phyloP scores from a whole-genome alignment of 2,329 filamentous ascomycete species.

The Malbranchea zuffiana region DNA sequence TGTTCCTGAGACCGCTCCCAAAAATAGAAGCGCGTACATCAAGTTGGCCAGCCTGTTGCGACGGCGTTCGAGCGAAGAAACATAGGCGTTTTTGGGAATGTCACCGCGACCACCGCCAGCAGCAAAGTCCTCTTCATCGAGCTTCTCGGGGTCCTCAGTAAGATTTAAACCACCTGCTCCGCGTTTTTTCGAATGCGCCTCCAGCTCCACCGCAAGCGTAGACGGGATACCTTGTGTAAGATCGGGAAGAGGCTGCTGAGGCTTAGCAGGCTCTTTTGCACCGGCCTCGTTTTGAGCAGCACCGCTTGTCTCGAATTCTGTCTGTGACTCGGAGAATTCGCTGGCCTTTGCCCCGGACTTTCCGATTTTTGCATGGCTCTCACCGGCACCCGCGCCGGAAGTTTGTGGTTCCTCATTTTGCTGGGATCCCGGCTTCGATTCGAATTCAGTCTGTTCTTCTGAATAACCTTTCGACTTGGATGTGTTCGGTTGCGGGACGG shows the following conservation, averaged over 20 bases:
- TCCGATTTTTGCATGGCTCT: constrained; percentile 16
- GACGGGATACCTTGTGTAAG: constrained; percentile 91
- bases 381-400: constrained; percentile 17
- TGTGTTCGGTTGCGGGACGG: constrained; percentile 9
- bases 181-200: constrained; percentile 28
- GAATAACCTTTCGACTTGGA: constrained; percentile 20
- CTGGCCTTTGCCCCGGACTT: constrained; percentile 10
- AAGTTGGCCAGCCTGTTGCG: constrained; percentile 66
- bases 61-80: constrained; percentile 80
- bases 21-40: constrained; percentile 53
- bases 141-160: constrained; percentile 39
- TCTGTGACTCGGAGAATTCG: constrained; percentile 24
- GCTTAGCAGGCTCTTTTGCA: constrained; percentile 21
- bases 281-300: constrained; percentile 18
- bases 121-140: constrained; percentile 35
- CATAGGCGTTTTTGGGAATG: constrained; percentile 67
- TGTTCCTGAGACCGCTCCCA: constrained; percentile 47
- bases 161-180: constrained; percentile 38
- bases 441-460: constrained; percentile 31
- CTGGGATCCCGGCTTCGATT: constrained; percentile 25
- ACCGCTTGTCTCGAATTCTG: constrained; percentile 27
- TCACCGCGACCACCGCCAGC: constrained; percentile 47
- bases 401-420: constrained; percentile 22
- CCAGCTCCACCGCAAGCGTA: constrained; percentile 68
- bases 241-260: constrained; percentile 67